Evolutionary conservation across 2,329 filamentous ascomycete species (phyloP).

Genomic region (Xenosphaeropsis pyriputrescens): DNA sequence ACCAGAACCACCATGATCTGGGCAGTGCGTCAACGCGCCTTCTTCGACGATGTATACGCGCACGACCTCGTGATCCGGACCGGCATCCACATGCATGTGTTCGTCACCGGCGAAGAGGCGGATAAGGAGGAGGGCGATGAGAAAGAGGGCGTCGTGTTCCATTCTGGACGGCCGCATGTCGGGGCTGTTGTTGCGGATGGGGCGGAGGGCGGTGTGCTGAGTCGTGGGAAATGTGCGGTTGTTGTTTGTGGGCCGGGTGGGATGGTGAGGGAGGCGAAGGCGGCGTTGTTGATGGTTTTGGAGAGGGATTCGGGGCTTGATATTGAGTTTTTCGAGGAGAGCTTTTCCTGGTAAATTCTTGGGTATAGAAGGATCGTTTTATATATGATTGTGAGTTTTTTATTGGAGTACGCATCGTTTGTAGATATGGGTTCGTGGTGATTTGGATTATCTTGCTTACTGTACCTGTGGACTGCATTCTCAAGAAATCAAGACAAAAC

Average conservation of each 20-base stretch:
- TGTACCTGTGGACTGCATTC: too few species aligned
- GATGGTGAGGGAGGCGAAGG: conserved; percentile 28
- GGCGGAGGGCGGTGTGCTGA: conserved; percentile 9
- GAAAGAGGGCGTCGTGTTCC: neutral
- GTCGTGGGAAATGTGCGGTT: conserved; percentile 20
- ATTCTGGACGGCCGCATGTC: neutral
- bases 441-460: too few species aligned
- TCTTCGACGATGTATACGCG: neutral
- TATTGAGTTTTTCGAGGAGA: conserved; percentile 28
- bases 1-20: neutral
- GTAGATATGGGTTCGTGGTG: too few species aligned
- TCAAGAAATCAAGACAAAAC: too few species aligned
- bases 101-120: neutral
- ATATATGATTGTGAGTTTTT: too few species aligned
- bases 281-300: conserved; percentile 19
- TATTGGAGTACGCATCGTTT: too few species aligned
- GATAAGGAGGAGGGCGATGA: neutral
- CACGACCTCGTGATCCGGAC: too few species aligned
- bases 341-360: conserved; percentile 27
- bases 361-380: too few species aligned
- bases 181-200: too few species aligned
- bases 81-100: too few species aligned
- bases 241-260: conserved; percentile 28
- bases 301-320: conserved; percentile 7
- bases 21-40: neutral